These are phyloP conservation scores for Tephrocybe sp. DNA, from an alignment of 768 basidiomycete genomes.

Conservation along the genomic window DNA sequence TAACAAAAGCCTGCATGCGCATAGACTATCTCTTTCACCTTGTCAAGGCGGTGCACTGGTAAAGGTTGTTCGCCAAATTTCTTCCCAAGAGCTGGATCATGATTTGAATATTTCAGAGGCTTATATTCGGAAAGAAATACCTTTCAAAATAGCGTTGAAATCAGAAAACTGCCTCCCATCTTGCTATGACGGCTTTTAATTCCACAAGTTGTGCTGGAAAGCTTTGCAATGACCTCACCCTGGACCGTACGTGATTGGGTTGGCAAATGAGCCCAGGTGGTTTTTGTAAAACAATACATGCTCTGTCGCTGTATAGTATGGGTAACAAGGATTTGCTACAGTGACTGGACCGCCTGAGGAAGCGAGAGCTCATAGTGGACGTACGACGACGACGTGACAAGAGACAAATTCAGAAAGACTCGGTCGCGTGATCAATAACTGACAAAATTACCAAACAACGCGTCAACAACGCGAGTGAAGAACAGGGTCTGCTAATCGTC, in stretches of 20 bases:
- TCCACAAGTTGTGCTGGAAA: background rate
- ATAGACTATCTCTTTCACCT: conserved; percentile 35
- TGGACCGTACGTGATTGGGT: conserved; percentile 23
- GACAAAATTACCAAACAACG: background rate
- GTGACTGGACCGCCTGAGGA: background rate
- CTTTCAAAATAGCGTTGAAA: conserved; percentile 35
- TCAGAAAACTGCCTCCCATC: conserved; percentile 12
- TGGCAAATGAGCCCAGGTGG: conserved; percentile 59
- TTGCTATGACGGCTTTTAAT: background rate
- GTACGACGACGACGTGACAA: background rate
- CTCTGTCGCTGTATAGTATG: conserved; percentile 50
- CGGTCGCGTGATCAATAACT: background rate
- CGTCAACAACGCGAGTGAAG: background rate
- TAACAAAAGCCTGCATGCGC: too few relatives aligned
- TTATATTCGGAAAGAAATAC: conserved; percentile 14
- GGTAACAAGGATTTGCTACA: conserved; percentile 2
- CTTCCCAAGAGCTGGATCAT: conserved; percentile 7
- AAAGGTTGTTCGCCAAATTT: conserved; percentile 34
- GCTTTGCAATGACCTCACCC: background rate
- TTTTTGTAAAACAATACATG: conserved; percentile 57
- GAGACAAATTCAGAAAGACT: too few relatives aligned
- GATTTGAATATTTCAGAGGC: background rate
- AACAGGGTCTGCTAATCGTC: conserved; percentile 10
- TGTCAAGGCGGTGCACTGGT: conserved; percentile 66
- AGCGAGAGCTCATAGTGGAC: conserved; percentile 4